Conservation (phyloP, 805 yeast genomes). For the Starmerella apis region DNA sequence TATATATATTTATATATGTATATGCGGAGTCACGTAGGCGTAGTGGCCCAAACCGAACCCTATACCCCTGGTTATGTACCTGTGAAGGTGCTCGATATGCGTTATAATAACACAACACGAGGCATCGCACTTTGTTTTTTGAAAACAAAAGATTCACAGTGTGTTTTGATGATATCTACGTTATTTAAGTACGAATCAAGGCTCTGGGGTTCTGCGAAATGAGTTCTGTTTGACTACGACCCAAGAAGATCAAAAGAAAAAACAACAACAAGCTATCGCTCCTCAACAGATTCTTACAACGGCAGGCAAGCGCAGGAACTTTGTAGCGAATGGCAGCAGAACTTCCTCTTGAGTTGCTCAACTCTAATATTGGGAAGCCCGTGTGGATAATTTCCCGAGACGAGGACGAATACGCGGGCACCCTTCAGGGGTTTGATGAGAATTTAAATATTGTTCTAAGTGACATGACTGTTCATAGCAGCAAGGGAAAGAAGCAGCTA, state of each 20-base stretch:
- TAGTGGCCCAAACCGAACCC: background rate
- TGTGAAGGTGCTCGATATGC: no score
- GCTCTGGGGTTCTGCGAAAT: no score
- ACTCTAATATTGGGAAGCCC: slow-evolving; percentile 70
- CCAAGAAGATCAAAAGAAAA: no score
- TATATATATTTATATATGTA: background rate
- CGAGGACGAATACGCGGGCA: slow-evolving; percentile 76
- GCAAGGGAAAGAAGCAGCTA: slow-evolving; percentile 26
- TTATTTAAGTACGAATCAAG: no score
- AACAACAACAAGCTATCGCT: background rate
- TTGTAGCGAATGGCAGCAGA: slow-evolving; percentile 2
- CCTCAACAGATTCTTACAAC: background rate
- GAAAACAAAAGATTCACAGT: no score
- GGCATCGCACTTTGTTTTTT: no score
- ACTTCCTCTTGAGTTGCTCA: slow-evolving; percentile 76
- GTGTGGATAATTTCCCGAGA: slow-evolving; percentile 61
- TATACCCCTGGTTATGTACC: background rate
- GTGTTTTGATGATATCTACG: no score
- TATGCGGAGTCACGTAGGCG: background rate
- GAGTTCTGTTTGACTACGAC: no score
- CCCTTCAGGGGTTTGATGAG: slow-evolving; percentile 85
- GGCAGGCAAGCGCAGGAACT: background rate
- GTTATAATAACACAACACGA: no score
- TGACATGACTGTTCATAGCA: slow-evolving; percentile 54
- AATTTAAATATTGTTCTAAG: slow-evolving; percentile 78